Percentiles rank a stretch among this genome's conserved stretches.
Conservation (phyloP, 768 basidiomycete species). For the Russula foetens region DNA sequence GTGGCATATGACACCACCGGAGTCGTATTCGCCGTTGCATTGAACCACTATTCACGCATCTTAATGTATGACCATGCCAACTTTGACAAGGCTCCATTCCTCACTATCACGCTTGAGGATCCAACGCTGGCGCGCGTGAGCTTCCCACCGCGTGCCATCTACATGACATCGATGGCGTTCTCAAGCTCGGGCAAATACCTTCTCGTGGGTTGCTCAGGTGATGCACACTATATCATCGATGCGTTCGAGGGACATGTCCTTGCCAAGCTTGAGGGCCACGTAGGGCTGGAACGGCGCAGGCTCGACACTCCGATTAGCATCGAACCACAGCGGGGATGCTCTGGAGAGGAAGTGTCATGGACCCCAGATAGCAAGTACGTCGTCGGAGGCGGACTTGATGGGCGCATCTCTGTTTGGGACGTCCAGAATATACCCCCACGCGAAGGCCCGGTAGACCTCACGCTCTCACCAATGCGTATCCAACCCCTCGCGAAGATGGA, state of each 20-base stretch:
- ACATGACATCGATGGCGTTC: constrained; percentile 87
- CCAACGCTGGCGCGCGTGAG: constrained; percentile 63
- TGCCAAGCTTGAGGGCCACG: constrained; percentile 78
- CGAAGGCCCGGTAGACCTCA: constrained; percentile 47
- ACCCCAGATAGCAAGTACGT: constrained; percentile 92
- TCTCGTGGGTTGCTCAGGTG: constrained; percentile 86
- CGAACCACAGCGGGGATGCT: constrained; percentile 67
- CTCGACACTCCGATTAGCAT: constrained; percentile 42
- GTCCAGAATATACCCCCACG: constrained; percentile 51
- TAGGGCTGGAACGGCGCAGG: constrained; percentile 68
- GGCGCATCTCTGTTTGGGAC: constrained; percentile 85
- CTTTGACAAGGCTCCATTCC: constrained; percentile 89
- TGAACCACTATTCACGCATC: constrained; percentile 76
- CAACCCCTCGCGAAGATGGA: constrained; percentile 48
- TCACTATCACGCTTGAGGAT: constrained; percentile 76
- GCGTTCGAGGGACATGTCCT: constrained; percentile 80
- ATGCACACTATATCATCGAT: constrained; percentile 90
- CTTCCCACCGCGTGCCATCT: constrained; percentile 81
- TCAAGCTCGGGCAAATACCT: constrained; percentile 86
- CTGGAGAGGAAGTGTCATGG: constrained; percentile 92
- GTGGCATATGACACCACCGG: constrained; percentile 81
- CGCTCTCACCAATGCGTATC: constrained; percentile 43
- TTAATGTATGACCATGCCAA: constrained; percentile 80
- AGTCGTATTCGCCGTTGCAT: constrained; percentile 78
- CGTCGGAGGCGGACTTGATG: constrained; percentile 77